Evolutionary conservation across 495 filamentous ascomycete species (phyloP), one percentile per base, ranked within the genome.

Genomic region (Trichocladium uniseriatum): DNA sequence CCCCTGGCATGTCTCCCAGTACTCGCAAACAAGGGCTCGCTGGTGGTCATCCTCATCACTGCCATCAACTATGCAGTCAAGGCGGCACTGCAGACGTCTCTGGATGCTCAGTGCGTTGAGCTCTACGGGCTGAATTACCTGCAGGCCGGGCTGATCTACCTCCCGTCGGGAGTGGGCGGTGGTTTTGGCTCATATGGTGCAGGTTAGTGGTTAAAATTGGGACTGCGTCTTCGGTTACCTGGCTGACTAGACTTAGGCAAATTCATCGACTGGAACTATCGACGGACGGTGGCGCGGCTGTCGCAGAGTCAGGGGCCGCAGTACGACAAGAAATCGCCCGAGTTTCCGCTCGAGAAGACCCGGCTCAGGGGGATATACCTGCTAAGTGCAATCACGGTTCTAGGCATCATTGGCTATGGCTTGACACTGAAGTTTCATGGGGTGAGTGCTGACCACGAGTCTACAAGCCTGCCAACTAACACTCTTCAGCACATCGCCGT

Each of bases 301-400:
- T 20, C 27, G 1, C 29, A 49, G 16, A 39, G 14, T 7, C 31
- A 38, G 34, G 41, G 49, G 8, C 8, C 13, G 4, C n/a, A 24
- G 14, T 51, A 38, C 35, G 49, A 51, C 36, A 51, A 45, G 16
- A 45, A 44, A 15, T 51, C 49, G 2, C 49, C 49, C 0, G 60
- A 68, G 4, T 86, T 85, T 34, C 82, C 82, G 2, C 79, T 87
- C 48, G 83, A 86, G 58, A 66, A 69, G 18, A 80, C 81, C 0
- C 70, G 82, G n/a, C 69, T 84, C 11, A 64, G 80, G 51, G 67
- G 43, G 0, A n/a, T 42, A 1, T 46, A 32, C 19, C 2, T 39
- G 1, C 15, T 45, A 14, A 39, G 9, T 20, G n/a, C 32, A 6
- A 38, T 21, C 13, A 52, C 49, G 3, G 42, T 52, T 2, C 7